A percentile compares a stretch with the other conserved stretches of the same genome.
phyloP scores from a whole-genome alignment of 371 early-diverging fungal genomes.

The Apophysomyces sp. region DNA sequence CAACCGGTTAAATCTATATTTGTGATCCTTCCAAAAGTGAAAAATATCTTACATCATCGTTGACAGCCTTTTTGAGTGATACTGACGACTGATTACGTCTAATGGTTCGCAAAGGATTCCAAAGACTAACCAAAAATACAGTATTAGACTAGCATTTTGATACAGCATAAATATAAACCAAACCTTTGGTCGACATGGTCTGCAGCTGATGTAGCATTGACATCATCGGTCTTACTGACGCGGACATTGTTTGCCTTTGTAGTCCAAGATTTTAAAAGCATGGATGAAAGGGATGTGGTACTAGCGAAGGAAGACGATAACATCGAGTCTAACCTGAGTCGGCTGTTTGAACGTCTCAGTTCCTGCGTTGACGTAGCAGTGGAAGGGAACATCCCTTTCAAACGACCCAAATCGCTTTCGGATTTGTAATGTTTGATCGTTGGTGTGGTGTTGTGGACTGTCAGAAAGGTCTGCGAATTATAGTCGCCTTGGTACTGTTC shows the following conservation, averaged over 20 bases:
- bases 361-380: constrained; percentile 1
- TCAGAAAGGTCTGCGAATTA: not conserved
- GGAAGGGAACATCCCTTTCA: constrained; percentile 16
- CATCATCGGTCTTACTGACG: not conserved
- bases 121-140: not conserved
- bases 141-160: too few species aligned
- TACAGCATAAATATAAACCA: too few species aligned
- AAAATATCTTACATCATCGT: constrained; percentile 4
- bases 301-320: not conserved
- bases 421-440: constrained; percentile 30
- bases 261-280: constrained; percentile 4
- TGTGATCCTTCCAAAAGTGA: too few species aligned
- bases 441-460: not conserved
- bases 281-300: not conserved
- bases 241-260: constrained; percentile 1
- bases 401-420: constrained; percentile 32
- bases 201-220: not conserved
- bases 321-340: not conserved
- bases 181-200: not conserved
- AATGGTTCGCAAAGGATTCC: constrained; percentile 6
- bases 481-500: not conserved
- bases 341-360: not conserved
- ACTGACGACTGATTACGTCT: constrained; percentile 11
- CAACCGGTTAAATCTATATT: not conserved
- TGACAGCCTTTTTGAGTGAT: constrained; percentile 1